These are phyloP conservation scores for Meira miltonrushii DNA, from an alignment of 1,284 basidiomycete species.

Conservation along the genomic window DNA sequence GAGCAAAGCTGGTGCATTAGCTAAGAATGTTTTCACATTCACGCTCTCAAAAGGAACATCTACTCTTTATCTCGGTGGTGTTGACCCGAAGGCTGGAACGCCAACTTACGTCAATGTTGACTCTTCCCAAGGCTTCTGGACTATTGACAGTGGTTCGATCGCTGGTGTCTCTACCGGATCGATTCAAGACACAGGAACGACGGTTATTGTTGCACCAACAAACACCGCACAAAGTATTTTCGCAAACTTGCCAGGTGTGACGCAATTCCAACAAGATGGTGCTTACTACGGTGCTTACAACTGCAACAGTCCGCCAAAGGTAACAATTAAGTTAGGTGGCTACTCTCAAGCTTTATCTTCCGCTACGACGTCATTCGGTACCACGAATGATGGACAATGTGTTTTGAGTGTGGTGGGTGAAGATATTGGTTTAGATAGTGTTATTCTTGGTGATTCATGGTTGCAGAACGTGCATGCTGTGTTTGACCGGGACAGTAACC, in stretches of 20 bases:
- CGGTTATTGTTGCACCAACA: slow-evolving; percentile 50
- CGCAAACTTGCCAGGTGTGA: neutral
- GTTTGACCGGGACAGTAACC: slow-evolving; percentile 53
- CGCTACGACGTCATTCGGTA: slow-evolving; percentile 36
- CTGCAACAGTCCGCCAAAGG: slow-evolving; percentile 41
- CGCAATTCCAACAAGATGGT: neutral
- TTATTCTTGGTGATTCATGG: slow-evolving; percentile 54
- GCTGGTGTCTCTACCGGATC: slow-evolving; percentile 52
- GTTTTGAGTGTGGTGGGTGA: slow-evolving; percentile 48
- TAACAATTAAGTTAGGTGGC: slow-evolving; percentile 52
- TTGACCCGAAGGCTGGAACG: slow-evolving; percentile 9
- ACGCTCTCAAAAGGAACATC: slow-evolving; percentile 56
- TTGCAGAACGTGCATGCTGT: slow-evolving; percentile 47
- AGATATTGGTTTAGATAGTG: slow-evolving; percentile 50
- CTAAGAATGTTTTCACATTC: slow-evolving; percentile 59
- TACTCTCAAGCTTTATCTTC: slow-evolving; percentile 29
- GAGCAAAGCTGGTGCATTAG: slow-evolving; percentile 17
- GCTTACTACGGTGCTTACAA: slow-evolving; percentile 51
- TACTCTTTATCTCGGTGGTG: slow-evolving; percentile 60
- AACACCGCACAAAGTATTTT: neutral
- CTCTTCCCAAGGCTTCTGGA: slow-evolving; percentile 52
- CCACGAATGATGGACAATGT: slow-evolving; percentile 34
- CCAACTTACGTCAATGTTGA: slow-evolving; percentile 55
- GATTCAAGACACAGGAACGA: slow-evolving; percentile 60
- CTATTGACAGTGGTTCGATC: slow-evolving; percentile 27